Base-by-base conservation (phyloP, 345 rosid species). In the Pugionium cornutum region DNA sequence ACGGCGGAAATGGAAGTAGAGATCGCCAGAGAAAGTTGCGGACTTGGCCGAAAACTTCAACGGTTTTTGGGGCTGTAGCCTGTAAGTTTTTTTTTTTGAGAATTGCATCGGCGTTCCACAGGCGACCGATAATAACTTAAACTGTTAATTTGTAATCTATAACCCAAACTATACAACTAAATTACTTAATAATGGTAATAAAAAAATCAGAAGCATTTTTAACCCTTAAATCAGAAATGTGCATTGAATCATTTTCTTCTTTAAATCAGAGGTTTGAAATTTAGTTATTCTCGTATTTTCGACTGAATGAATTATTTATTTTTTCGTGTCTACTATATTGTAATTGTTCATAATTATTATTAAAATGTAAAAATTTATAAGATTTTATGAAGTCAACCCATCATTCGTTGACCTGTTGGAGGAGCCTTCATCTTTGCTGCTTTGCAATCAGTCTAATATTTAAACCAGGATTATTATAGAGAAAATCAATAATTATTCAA, bases 41-140 rank as follows among this genome's bases (percentile, higher is more conserved):
- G 96, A 32, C 64, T 79, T 11, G 78, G 82, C 51, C 68, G 44
- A 11, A 81, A 82, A 68, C 63, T 89, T 35, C 5, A 62, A 6
- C 61, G 81, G 64, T 75, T 57, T 69, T 56, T 68, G 4, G 73
- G 77, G 10, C 0, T 66, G 52, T 65, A 73, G 77, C 7, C 0
- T 66, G 52, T 65, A 73, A 72, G 10, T 4, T 61, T 39, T 29
- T 18, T 11, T 9, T 29, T 35, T 37, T 28, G 31, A 5, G 41
- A 10, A 35, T 69, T 50, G 29, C 52, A 53, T 54, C 53, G 32
- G 69, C 45, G 64, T 55, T 70, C 37, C 27, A 28, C 64, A 53
- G 45, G 33, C 47, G 59, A 72, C 49, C n/a, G 37, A 49, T 31
- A 9, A 7, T 5, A 48, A 41, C 55, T 39, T 4, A 26, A 63